A percentile compares a stretch with the other conserved stretches of the same genome.
Evolutionary conservation across 2,329 filamentous ascomycete species (phyloP).

Genomic region (Aureobasidium sp.): DNA sequence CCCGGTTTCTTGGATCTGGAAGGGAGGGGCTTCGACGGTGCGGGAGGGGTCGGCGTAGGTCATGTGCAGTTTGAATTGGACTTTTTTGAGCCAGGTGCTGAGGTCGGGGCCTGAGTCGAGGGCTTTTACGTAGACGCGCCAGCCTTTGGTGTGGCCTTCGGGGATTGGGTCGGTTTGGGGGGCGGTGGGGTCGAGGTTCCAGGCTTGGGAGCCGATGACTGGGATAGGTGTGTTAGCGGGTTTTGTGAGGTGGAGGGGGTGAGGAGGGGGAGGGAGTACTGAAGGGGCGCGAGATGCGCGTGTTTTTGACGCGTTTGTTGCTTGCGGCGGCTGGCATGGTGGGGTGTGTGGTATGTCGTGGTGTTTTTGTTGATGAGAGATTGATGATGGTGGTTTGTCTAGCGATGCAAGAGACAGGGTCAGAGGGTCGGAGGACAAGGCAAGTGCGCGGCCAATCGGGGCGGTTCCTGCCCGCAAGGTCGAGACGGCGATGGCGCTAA

Average conservation of each 20-base stretch:
- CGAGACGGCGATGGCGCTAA: conserved; percentile 3
- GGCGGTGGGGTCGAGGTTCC: conserved; percentile 62
- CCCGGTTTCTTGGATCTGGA: conserved; percentile 83
- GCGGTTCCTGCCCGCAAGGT: conserved; percentile 5
- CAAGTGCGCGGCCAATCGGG: background rate
- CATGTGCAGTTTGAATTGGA: conserved; percentile 97
- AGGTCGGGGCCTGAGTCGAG: conserved; percentile 79
- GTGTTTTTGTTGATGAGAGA: background rate
- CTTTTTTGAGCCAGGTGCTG: conserved; percentile 91
- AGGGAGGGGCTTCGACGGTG: conserved; percentile 69
- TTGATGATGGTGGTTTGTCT: background rate
- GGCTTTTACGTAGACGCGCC: conserved; percentile 89
- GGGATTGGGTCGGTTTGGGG: conserved; percentile 70
- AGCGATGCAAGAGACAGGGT: background rate
- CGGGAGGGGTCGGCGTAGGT: conserved; percentile 88
- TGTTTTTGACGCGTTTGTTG: conserved; percentile 29
- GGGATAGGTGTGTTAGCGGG: background rate
- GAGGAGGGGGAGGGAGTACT: conserved; percentile 14
- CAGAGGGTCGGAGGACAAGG: background rate
- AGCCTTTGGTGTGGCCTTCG: conserved; percentile 90
- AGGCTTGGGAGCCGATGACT: conserved; percentile 44
- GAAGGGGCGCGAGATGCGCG: conserved; percentile 29
- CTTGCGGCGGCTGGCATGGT: conserved; percentile 30
- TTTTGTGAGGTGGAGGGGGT: no score
- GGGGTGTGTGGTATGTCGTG: background rate